Evolutionary conservation across 2,329 filamentous ascomycete genomes (phyloP), one percentile per base, ranked within the genome.

Genomic region (Cercospora nicotianae): DNA sequence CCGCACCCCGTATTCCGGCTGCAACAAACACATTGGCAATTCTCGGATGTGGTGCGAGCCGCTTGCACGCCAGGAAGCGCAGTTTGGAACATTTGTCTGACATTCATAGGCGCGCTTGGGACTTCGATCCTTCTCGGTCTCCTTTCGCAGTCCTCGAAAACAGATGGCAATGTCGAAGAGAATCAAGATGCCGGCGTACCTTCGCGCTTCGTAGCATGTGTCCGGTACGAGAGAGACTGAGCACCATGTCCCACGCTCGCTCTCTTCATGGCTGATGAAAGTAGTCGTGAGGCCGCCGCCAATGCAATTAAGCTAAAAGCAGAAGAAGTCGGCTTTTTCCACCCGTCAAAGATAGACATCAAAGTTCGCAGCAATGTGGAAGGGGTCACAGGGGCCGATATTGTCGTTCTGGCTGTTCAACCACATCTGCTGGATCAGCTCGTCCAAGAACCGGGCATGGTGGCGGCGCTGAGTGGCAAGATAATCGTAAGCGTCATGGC

Each of bases 401-500:
- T 69, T 33, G 63, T 69, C 12, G 16, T 69, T 12, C 28, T 69
- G 28, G 68, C 65, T 10, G 51, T 61, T 12, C 62, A 67, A 26
- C 33, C 68, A 12, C 65, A 69, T n/a, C 13, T 66, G 16, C 30
- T 67, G n/a, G 13, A 16, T 5, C 23, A 67, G 18, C 45, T 67
- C 3, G n/a, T 69, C 33, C 13, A 18, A 5, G 62, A 67, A 48
- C 58, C 62, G 3, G 65, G 65, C 7, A 62, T 69, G 57, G 23
- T 23, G 5, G 39, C 61, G n/a, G 65, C 65, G 3, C 61, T 69
- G 1, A n/a, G 13, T 16, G 68, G 53, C 3, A 69, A 67, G 33
- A 59, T 69, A 8, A 36, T 69, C 23, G 55, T 69, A 16, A 69
- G 68, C 36, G 63, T 69, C 16, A 42, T 65, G 26, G 68, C 68